Percentiles rank a stretch among this genome's conserved stretches.
Evolutionary conservation across 2,329 filamentous ascomycete species (phyloP).

Genomic region (Clonostachys rhizophaga): DNA sequence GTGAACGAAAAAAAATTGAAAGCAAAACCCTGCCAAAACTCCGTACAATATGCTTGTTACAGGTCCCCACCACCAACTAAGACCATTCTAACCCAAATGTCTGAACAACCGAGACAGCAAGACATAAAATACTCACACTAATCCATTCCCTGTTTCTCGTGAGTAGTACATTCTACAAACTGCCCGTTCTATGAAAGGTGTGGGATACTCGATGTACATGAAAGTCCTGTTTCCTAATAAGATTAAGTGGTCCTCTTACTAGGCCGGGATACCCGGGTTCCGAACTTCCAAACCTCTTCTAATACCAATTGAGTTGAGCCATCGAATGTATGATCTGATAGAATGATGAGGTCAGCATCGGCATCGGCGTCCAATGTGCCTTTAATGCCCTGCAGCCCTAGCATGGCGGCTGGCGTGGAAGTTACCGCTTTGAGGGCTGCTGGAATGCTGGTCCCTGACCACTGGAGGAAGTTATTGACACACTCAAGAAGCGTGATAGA

Average conservation of each 20-base stretch:
- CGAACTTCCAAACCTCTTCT: conserved; percentile 82
- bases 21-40: too few relatives aligned
- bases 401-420: conserved; percentile 70
- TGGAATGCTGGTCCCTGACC: conserved; percentile 64
- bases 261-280: conserved; percentile 39
- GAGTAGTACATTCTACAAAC: too few relatives aligned
- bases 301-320: conserved; percentile 50
- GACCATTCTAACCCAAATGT: too few relatives aligned
- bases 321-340: conserved; percentile 47
- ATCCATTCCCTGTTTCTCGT: too few relatives aligned
- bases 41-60: too few relatives aligned
- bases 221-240: too few relatives aligned
- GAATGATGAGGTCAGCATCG: conserved; percentile 65
- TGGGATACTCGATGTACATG: too few relatives aligned
- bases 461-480: conserved; percentile 74
- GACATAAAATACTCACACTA: too few relatives aligned
- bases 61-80: too few relatives aligned
- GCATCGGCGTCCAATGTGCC: conserved; percentile 59
- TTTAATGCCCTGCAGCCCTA: conserved; percentile 63
- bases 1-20: too few relatives aligned
- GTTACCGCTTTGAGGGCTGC: conserved; percentile 71
- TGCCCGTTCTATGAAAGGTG: too few relatives aligned
- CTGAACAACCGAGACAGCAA: too few relatives aligned
- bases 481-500: conserved; percentile 75
- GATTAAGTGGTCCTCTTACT: conserved; percentile 2